These are phyloP conservation scores for Starmerella geochares DNA, from an alignment of 805 yeast genomes.

Conservation along the genomic window DNA sequence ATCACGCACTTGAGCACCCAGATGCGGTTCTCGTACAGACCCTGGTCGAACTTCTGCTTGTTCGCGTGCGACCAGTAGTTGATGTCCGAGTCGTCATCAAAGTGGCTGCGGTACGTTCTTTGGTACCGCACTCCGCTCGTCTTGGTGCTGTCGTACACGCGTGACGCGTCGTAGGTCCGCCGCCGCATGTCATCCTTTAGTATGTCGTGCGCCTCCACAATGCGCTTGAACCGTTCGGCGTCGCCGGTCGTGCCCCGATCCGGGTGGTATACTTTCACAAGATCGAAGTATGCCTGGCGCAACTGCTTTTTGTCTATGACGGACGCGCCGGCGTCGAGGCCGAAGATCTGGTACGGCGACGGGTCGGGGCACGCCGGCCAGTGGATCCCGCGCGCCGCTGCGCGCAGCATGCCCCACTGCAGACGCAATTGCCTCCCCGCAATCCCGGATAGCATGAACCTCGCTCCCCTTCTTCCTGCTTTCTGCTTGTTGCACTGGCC, in stretches of 20 bases:
- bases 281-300: slow-evolving; percentile 44
- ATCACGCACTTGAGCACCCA: slow-evolving; percentile 39
- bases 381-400: slow-evolving; percentile 5
- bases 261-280: slow-evolving; percentile 76
- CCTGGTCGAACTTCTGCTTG: slow-evolving; percentile 34
- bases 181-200: slow-evolving; percentile 39
- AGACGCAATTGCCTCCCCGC: not conserved
- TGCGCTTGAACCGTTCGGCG: slow-evolving; percentile 44
- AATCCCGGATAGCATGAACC: not conserved
- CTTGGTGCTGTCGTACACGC: not conserved
- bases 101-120: not conserved
- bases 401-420: not conserved
- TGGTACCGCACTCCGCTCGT: not conserved
- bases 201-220: slow-evolving; percentile 51
- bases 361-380: slow-evolving; percentile 57
- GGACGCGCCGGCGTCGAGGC: slow-evolving; percentile 29
- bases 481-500: too few relatives aligned
- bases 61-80: slow-evolving; percentile 28
- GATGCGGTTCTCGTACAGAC: slow-evolving; percentile 33
- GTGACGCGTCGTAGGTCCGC: slow-evolving; percentile 15
- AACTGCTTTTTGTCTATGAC: slow-evolving; percentile 35
- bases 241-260: slow-evolving; percentile 36
- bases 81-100: slow-evolving; percentile 13
- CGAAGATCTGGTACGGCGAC: slow-evolving; percentile 62
- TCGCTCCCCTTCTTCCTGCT: too few relatives aligned